Percentiles rank a stretch among this genome's conserved stretches.
phyloP scores from a whole-genome alignment of 78 protist genomes.

The Emiliania huxleyi region DNA sequence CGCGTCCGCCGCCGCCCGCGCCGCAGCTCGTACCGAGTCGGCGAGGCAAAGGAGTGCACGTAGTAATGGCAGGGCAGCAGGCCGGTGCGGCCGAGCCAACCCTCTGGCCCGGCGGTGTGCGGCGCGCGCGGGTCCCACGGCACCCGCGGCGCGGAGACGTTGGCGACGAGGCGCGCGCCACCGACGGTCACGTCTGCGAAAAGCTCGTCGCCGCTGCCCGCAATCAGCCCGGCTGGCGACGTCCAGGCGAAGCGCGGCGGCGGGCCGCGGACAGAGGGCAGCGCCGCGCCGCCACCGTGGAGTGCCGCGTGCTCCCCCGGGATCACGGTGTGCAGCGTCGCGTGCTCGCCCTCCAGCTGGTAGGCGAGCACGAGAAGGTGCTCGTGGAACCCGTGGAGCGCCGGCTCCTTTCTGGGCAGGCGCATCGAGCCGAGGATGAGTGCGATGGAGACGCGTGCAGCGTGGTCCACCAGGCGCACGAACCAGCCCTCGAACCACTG shows the following conservation, averaged over 20 bases:
- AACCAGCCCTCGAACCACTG: slow-evolving; percentile 14
- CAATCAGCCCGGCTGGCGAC: neutral
- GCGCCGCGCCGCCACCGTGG: neutral
- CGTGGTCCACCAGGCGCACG: neutral
- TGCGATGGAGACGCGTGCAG: neutral
- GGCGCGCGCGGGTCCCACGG: neutral
- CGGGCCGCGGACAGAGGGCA: neutral
- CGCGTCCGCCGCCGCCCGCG: neutral
- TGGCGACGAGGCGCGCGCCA: neutral
- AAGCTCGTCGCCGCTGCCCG: neutral
- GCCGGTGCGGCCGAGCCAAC: neutral
- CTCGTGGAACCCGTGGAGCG: neutral
- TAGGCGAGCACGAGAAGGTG: neutral
- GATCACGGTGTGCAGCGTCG: neutral
- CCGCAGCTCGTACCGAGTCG: neutral
- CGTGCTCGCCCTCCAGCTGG: neutral
- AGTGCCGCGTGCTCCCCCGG: neutral
- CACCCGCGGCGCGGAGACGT: neutral
- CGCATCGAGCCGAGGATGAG: neutral
- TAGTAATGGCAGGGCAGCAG: neutral
- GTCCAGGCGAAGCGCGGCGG: neutral
- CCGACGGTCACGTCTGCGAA: neutral
- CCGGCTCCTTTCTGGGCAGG: neutral
- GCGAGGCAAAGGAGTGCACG: neutral
- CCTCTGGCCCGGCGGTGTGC: neutral